Percentiles rank a stretch among this genome's conserved stretches.
Evolutionary conservation across 768 basidiomycete species (phyloP).

Genomic region (Trametes cingulata): DNA sequence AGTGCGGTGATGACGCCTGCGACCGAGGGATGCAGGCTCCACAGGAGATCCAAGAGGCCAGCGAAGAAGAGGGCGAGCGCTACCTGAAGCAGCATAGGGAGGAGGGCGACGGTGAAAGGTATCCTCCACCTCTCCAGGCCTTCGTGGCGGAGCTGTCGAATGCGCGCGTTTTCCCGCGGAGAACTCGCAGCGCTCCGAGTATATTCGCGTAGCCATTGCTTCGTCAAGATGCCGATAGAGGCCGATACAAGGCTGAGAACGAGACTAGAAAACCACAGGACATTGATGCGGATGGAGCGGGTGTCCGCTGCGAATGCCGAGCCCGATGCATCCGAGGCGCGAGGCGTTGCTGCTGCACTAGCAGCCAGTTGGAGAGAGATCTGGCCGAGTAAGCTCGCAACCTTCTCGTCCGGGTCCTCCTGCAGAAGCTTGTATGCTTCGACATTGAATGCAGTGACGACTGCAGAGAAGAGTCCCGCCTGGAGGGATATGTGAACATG

Average conservation of each 20-base stretch:
- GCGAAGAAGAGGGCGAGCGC: slow-evolving; percentile 23
- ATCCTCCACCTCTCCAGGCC: slow-evolving; percentile 26
- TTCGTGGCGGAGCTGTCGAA: slow-evolving; percentile 26
- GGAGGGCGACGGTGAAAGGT: slow-evolving; percentile 14
- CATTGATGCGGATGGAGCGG: slow-evolving; percentile 19
- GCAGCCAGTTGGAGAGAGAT: background rate
- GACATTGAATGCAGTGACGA: slow-evolving; percentile 22
- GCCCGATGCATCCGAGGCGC: slow-evolving; percentile 13
- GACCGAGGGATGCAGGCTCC: slow-evolving; percentile 20
- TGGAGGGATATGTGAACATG: background rate
- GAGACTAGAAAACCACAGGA: slow-evolving; percentile 28
- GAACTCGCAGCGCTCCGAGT: slow-evolving; percentile 19
- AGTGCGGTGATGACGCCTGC: slow-evolving; percentile 17
- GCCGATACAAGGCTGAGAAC: slow-evolving; percentile 27
- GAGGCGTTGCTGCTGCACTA: slow-evolving; percentile 1
- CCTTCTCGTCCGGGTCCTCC: slow-evolving; percentile 7
- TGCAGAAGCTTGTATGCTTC: slow-evolving; percentile 19
- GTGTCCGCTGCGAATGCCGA: slow-evolving; percentile 16
- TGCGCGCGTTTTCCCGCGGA: slow-evolving; percentile 20
- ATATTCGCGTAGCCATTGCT: slow-evolving; percentile 29
- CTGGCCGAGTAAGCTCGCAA: background rate
- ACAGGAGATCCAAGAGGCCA: slow-evolving; percentile 26
- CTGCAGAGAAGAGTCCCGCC: slow-evolving; percentile 23
- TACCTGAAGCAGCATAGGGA: slow-evolving; percentile 22
- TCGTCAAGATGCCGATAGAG: slow-evolving; percentile 26